phyloP scores from a whole-genome alignment of 1,284 basidiomycete species.

The Ganoderma multipileum region DNA sequence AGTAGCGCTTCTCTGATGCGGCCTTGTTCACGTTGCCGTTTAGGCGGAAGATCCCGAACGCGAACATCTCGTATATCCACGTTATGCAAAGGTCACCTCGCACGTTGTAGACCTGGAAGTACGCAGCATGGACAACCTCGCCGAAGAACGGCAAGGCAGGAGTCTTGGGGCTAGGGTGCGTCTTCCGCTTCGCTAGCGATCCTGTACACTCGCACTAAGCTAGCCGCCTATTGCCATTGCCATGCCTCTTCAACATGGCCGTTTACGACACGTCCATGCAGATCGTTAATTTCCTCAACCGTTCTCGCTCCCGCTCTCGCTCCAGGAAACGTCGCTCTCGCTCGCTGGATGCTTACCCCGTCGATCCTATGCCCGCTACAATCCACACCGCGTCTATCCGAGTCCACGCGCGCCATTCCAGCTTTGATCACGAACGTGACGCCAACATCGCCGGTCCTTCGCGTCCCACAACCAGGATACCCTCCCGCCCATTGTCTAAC shows the following conservation, averaged over 20 bases:
- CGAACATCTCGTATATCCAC: slow-evolving; percentile 28
- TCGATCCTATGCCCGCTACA: slow-evolving; percentile 33
- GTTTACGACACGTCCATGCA: slow-evolving; percentile 25
- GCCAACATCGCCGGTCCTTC: slow-evolving; percentile 39
- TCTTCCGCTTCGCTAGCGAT: slow-evolving; percentile 9
- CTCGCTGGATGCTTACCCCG: slow-evolving; percentile 39
- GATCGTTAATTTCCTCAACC: slow-evolving; percentile 44
- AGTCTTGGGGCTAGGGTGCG: slow-evolving; percentile 39
- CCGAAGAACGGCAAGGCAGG: slow-evolving; percentile 37
- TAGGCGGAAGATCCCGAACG: slow-evolving; percentile 33
- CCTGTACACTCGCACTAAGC: slow-evolving; percentile 20
- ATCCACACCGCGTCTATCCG: slow-evolving; percentile 33
- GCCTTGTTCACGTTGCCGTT: slow-evolving; percentile 25
- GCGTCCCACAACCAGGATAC: slow-evolving; percentile 57
- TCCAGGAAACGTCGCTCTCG: slow-evolving; percentile 42
- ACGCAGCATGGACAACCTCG: slow-evolving; percentile 33
- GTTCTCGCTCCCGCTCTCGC: slow-evolving; percentile 44
- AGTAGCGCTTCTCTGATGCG: slow-evolving; percentile 21
- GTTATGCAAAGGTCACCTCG: slow-evolving; percentile 31
- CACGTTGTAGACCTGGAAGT: slow-evolving; percentile 33
- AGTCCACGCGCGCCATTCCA: slow-evolving; percentile 35
- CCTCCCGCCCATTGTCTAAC: slow-evolving; percentile 68
- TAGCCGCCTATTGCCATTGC: slow-evolving; percentile 12
- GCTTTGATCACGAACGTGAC: slow-evolving; percentile 34
- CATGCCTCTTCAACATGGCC: slow-evolving; percentile 30